Conservation (phyloP, 768 basidiomycete genomes). For the Coprinopsis marcescibilis region DNA sequence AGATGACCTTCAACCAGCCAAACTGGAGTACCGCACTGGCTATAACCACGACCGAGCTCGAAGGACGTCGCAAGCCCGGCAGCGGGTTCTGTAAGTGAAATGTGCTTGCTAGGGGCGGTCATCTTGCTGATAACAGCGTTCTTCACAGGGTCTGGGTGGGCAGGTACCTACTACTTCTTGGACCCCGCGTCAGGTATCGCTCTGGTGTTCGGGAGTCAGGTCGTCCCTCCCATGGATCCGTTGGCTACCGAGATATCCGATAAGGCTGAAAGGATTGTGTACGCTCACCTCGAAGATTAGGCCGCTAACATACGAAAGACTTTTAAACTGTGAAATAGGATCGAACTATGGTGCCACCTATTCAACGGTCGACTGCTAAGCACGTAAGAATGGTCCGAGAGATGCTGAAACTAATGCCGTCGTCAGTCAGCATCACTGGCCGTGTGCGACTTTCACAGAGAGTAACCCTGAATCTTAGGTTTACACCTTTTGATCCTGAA, state of each 20-base stretch:
- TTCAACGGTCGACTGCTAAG: no score
- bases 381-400: no score
- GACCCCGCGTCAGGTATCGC: constrained; percentile 30
- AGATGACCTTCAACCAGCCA: constrained; percentile 7
- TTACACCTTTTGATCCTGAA: no score
- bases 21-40: constrained; percentile 25
- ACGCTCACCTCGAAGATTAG: constrained; percentile 9
- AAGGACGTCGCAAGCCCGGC: constrained; percentile 24
- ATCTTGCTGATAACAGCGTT: no score
- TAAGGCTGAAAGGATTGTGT: constrained; percentile 23
- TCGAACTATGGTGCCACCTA: no score
- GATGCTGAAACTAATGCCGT: no score
- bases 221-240: constrained; percentile 19
- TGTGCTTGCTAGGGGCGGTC: not conserved
- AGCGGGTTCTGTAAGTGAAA: constrained; percentile 27
- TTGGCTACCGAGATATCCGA: constrained; percentile 18
- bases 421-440: no score
- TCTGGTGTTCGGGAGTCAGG: constrained; percentile 26
- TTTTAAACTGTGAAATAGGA: no score
- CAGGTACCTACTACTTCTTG: constrained; percentile 24
- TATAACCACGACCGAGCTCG: constrained; percentile 21
- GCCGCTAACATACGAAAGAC: no score
- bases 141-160: constrained; percentile 33
- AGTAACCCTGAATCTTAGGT: no score
- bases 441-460: no score